Evolutionary conservation across 805 yeast species (phyloP).

Genomic region (Starmerella etchellsii): DNA sequence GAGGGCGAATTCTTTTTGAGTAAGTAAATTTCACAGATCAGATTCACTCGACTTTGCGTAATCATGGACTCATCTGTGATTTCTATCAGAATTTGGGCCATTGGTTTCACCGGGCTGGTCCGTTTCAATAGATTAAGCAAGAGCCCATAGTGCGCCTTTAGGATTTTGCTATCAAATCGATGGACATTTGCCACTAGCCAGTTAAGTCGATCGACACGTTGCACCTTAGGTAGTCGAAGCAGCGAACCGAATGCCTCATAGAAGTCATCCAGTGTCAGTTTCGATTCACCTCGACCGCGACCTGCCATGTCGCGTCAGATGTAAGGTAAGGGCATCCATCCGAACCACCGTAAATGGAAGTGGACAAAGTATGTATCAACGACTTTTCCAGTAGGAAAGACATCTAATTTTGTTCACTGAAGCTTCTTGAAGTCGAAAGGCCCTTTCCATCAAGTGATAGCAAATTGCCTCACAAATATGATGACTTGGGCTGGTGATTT

Average conservation of each 20-base stretch:
- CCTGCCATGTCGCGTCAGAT: too few species aligned
- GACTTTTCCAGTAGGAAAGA: too few species aligned
- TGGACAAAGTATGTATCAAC: too few species aligned
- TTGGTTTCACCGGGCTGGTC: slow-evolving; percentile 8
- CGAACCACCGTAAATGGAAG: too few species aligned
- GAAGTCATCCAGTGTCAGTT: slow-evolving; percentile 3
- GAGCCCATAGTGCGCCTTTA: slow-evolving; percentile 10
- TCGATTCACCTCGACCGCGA: background rate
- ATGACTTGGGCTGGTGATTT: too few species aligned
- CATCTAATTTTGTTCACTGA: too few species aligned
- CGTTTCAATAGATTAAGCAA: slow-evolving; percentile 9
- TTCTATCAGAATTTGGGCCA: slow-evolving; percentile 6
- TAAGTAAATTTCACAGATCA: slow-evolving; percentile 4
- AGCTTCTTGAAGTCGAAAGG: too few species aligned
- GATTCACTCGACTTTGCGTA: slow-evolving; percentile 14
- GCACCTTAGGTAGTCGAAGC: slow-evolving; percentile 7
- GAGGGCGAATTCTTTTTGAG: slow-evolving; percentile 11
- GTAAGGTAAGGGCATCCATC: too few species aligned
- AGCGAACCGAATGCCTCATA: slow-evolving; percentile 4
- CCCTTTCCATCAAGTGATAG: too few species aligned
- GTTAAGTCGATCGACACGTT: slow-evolving; percentile 7
- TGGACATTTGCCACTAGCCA: slow-evolving; percentile 10
- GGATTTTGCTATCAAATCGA: slow-evolving; percentile 2
- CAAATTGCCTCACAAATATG: too few species aligned
- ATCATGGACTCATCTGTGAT: slow-evolving; percentile 8